Conservation (phyloP, 148 eudicot genomes). For the Rhododendron mucronatum region DNA sequence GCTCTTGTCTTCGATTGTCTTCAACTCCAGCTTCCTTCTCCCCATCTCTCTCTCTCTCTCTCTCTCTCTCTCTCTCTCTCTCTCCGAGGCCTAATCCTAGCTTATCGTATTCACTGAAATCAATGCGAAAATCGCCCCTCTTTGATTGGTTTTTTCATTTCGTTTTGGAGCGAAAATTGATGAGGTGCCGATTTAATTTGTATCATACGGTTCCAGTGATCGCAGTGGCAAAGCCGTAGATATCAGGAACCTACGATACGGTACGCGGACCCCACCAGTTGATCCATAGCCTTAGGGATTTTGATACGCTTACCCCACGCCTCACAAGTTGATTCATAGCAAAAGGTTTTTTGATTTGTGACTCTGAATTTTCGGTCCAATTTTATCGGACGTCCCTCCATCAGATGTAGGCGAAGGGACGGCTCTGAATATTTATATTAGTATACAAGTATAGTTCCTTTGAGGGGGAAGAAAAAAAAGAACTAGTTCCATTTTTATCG, state of each 20-base stretch:
- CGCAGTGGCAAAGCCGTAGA: neutral
- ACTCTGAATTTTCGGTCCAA: too few relatives aligned
- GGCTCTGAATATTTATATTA: too few relatives aligned
- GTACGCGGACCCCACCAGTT: neutral
- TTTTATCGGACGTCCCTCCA: too few relatives aligned
- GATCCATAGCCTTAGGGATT: neutral
- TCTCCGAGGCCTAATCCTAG: neutral
- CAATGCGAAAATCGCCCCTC: neutral
- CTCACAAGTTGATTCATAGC: neutral
- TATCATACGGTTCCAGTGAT: neutral
- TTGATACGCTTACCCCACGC: neutral
- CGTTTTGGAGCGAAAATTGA: neutral
- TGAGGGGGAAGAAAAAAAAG: too few relatives aligned
- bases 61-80: neutral
- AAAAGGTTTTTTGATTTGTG: neutral
- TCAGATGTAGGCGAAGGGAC: too few relatives aligned
- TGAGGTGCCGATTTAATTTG: neutral
- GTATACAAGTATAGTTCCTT: too few relatives aligned
- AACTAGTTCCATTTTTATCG: too few relatives aligned
- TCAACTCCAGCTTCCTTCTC: conserved; percentile 9
- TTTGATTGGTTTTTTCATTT: neutral
- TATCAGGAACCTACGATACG: neutral
- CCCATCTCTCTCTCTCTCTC: conserved; percentile 6
- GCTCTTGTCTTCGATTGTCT: conserved; percentile 10
- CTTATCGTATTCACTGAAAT: neutral